Percentiles rank a stretch among this genome's conserved stretches.
Evolutionary conservation across 495 filamentous ascomycete genomes (phyloP).

Genomic region (Cudoniella acicularis): DNA sequence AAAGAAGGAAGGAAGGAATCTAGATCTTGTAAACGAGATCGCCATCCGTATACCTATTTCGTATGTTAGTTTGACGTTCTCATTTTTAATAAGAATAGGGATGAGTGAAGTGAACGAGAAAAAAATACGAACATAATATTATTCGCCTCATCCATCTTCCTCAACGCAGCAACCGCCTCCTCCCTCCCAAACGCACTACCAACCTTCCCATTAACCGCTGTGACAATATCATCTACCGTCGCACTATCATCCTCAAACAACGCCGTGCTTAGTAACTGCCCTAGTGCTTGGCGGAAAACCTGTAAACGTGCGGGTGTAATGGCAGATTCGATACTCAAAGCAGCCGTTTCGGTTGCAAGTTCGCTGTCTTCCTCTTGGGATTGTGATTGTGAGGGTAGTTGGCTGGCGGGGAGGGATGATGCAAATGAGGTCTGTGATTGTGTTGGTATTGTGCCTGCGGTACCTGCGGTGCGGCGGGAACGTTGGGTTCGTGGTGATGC

Average conservation of each 20-base stretch:
- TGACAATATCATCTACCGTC: constrained; percentile 68
- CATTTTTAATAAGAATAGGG: too few species aligned
- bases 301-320: constrained; percentile 61
- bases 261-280: constrained; percentile 69
- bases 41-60: constrained; percentile 31
- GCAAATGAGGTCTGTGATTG: constrained; percentile 63
- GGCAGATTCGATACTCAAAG: constrained; percentile 14
- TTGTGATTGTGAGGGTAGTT: constrained; percentile 50
- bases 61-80: not conserved
- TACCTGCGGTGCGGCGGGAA: constrained; percentile 24
- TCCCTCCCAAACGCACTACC: constrained; percentile 56
- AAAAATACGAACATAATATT: constrained; percentile 79
- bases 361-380: constrained; percentile 27
- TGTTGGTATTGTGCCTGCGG: constrained; percentile 33
- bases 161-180: constrained; percentile 75
- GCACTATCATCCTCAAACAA: constrained; percentile 81
- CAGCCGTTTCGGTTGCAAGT: constrained; percentile 17
- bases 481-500: constrained; percentile 53
- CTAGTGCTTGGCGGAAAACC: constrained; percentile 75
- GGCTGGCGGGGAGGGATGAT: constrained; percentile 63
- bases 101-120: too few species aligned
- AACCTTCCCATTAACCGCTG: constrained; percentile 72
- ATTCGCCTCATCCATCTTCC: constrained; percentile 76
- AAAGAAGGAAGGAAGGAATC: not conserved
- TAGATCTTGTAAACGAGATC: constrained; percentile 50